These are phyloP conservation scores for Aspergillus ruber DNA, from an alignment of 2,329 filamentous ascomycete genomes.

Conservation along the genomic window DNA sequence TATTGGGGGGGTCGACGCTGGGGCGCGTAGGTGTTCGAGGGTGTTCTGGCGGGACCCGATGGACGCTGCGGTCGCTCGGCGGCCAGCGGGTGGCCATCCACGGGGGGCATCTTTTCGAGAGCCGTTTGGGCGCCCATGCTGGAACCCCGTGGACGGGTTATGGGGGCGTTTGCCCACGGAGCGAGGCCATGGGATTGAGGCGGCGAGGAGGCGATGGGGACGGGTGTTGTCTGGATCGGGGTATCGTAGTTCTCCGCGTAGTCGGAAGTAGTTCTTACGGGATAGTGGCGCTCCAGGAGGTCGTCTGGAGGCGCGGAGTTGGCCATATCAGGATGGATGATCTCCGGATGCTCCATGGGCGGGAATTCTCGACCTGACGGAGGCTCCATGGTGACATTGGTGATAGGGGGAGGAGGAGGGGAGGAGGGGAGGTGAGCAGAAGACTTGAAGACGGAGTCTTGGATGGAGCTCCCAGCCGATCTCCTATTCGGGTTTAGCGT, in stretches of 20 bases:
- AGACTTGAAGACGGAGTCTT: not conserved
- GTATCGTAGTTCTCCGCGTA: conserved; percentile 26
- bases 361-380: conserved; percentile 16
- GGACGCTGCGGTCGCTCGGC: conserved; percentile 53
- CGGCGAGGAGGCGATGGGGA: conserved; percentile 29
- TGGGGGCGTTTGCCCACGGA: conserved; percentile 31
- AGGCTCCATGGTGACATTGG: conserved; percentile 10
- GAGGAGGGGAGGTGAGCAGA: not conserved
- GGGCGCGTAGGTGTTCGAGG: conserved; percentile 71
- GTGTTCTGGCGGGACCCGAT: conserved; percentile 62
- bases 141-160: conserved; percentile 36
- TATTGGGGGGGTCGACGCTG: conserved; percentile 50
- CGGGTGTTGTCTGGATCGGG: conserved; percentile 23
- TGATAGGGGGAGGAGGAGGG: not conserved
- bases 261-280: conserved; percentile 25
- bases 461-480: not conserved
- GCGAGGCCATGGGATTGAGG: conserved; percentile 21
- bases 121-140: conserved; percentile 36
- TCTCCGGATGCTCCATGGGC: conserved; percentile 40
- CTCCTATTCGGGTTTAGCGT: not conserved
- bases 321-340: conserved; percentile 34
- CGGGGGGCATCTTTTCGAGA: conserved; percentile 32
- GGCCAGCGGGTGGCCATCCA: conserved; percentile 22
- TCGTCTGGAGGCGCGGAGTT: conserved; percentile 39
- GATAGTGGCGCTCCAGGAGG: conserved; percentile 28